Conservation (phyloP, 805 yeast species). For the Hanseniaspora lachancei region DNA sequence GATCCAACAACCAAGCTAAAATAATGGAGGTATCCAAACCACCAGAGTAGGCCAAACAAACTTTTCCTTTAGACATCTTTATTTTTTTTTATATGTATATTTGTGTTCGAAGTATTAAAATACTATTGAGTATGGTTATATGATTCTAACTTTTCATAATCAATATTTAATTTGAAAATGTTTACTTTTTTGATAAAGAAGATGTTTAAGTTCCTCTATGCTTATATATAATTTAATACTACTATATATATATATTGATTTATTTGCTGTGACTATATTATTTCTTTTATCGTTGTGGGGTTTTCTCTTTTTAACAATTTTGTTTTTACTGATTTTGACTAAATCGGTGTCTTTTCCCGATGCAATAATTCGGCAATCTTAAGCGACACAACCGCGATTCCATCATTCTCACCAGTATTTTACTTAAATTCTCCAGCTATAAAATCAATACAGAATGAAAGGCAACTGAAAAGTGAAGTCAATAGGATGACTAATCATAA, state of each 20-base stretch:
- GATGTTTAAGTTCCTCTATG: too few relatives aligned
- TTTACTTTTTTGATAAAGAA: too few relatives aligned
- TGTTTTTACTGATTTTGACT: not conserved
- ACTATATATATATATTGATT: not conserved
- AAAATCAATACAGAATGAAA: too few relatives aligned
- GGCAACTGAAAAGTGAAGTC: too few relatives aligned
- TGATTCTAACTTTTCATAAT: not conserved
- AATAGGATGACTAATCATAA: too few relatives aligned
- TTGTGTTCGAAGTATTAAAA: not conserved
- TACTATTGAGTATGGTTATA: not conserved
- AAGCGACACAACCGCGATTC: not conserved
- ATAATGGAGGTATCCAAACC: slow-evolving; percentile 97
- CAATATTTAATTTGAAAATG: too few relatives aligned
- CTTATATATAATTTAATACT: too few relatives aligned
- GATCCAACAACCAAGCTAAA: slow-evolving; percentile 93
- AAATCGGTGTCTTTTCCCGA: not conserved
- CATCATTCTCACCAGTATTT: too few relatives aligned
- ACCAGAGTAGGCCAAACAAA: slow-evolving; percentile 97
- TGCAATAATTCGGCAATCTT: not conserved
- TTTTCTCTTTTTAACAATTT: not conserved
- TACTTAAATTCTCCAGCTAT: too few relatives aligned
- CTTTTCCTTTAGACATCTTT: slow-evolving; percentile 90
- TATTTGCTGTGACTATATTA: not conserved
- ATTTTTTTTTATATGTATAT: not conserved
- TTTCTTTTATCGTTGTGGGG: not conserved